Conservation (phyloP, 495 filamentous ascomycete genomes). For the Tuber microsphaerosporum region DNA sequence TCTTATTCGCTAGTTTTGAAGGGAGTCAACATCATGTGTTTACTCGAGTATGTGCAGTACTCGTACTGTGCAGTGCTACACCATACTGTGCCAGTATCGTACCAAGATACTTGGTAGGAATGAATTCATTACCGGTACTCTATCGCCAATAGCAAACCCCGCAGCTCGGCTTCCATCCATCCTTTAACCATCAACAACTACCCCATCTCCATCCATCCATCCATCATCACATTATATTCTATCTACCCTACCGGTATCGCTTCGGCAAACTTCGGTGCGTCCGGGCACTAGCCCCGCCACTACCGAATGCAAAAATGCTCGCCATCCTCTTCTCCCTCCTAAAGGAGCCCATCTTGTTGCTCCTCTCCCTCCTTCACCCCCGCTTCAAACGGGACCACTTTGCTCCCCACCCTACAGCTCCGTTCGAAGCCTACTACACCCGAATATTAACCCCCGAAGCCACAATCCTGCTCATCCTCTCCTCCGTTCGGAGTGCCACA, state of each 20-base stretch:
- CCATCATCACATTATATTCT: not conserved
- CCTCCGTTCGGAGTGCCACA: conserved; percentile 41
- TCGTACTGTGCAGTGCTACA: not conserved
- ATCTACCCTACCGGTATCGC: not conserved
- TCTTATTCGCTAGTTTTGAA: not conserved
- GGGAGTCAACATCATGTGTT: not conserved
- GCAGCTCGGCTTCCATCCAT: not conserved
- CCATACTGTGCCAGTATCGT: not conserved
- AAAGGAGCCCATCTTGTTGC: conserved; percentile 22
- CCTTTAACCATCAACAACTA: not conserved
- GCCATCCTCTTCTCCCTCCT: conserved; percentile 21
- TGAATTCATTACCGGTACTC: not conserved
- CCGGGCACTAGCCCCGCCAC: not conserved
- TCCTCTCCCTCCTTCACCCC: conserved; percentile 23
- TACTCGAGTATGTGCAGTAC: not conserved
- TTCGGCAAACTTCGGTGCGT: not conserved
- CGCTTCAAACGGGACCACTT: conserved; percentile 36
- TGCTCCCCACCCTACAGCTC: conserved; percentile 42
- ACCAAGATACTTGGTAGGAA: not conserved
- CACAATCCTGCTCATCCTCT: conserved; percentile 39
- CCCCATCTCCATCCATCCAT: not conserved
- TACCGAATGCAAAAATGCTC: conserved; percentile 9
- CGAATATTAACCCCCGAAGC: conserved; percentile 45
- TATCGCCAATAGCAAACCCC: not conserved
- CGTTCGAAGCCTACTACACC: conserved; percentile 50